Conservation (phyloP, 352 stramenopile genomes). For the Phytophthora pisi region DNA sequence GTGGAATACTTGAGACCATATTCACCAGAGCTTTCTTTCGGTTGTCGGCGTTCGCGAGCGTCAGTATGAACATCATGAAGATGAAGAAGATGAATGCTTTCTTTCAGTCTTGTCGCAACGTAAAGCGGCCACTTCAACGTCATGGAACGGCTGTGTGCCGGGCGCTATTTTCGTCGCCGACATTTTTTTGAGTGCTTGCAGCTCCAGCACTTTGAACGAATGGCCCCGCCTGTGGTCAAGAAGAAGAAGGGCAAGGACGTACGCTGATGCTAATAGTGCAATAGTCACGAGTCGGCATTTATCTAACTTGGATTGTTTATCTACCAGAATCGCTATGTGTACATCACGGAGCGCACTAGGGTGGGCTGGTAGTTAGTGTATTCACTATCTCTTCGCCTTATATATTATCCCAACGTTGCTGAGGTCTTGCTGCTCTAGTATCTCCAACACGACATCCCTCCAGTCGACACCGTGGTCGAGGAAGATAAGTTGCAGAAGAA, state of each 20-base stretch:
- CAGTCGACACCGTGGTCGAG: constrained; percentile 74
- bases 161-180: constrained; percentile 18
- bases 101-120: constrained; percentile 3
- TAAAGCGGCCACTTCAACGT: constrained; percentile 1
- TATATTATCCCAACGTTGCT: background rate
- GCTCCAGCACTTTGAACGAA: background rate
- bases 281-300: background rate
- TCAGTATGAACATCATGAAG: background rate
- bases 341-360: constrained; percentile 75
- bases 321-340: constrained; percentile 64
- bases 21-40: too few species aligned
- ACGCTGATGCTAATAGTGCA: constrained; percentile 1
- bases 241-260: constrained; percentile 40
- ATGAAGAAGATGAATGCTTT: background rate
- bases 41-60: background rate
- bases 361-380: constrained; percentile 32
- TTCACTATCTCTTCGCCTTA: background rate
- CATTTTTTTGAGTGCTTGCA: background rate
- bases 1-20: too few species aligned
- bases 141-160: background rate
- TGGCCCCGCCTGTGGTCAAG: constrained; percentile 13
- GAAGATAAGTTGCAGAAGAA: constrained; percentile 74
- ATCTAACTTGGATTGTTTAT: constrained; percentile 1
- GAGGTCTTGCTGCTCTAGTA: constrained; percentile 41
- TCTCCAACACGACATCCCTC: constrained; percentile 66